Conservation (phyloP, 164 flowering plant genomes). For the Liriodendron chinense region DNA sequence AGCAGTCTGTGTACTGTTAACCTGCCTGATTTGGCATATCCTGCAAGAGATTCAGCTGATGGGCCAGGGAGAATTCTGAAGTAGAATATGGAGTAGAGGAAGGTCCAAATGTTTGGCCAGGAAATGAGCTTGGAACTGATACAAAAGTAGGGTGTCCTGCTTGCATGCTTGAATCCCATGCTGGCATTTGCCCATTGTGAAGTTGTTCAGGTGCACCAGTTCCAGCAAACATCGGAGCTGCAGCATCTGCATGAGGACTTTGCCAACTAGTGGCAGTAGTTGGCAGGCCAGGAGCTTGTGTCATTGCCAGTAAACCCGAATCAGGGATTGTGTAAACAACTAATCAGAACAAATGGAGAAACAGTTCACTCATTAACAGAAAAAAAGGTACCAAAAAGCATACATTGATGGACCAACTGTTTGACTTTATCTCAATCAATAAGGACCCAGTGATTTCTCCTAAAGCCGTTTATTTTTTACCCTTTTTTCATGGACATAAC, state of each 20-base stretch:
- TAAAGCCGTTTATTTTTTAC: constrained; percentile 17
- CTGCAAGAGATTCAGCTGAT: too few relatives aligned
- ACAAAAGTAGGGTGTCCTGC: constrained; percentile 31
- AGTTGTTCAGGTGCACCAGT: constrained; percentile 25
- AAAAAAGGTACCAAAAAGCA: constrained; percentile 33
- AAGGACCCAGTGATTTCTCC: constrained; percentile 26
- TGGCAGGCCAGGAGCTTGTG: too few relatives aligned
- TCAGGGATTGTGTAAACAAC: too few relatives aligned
- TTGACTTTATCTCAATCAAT: constrained; percentile 16
- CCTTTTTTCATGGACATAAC: constrained; percentile 26
- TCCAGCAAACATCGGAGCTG: constrained; percentile 25
- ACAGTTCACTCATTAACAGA: background rate
- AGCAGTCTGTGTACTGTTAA: too few relatives aligned
- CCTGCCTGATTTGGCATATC: too few relatives aligned
- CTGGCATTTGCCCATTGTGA: constrained; percentile 29
- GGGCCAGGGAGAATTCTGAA: too few relatives aligned
- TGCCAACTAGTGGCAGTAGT: too few relatives aligned
- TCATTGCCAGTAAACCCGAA: too few relatives aligned
- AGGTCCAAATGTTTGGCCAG: too few relatives aligned
- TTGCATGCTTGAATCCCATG: constrained; percentile 57
- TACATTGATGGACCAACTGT: constrained; percentile 28
- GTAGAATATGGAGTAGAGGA: too few relatives aligned
- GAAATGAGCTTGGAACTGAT: too few relatives aligned
- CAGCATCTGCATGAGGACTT: constrained; percentile 33
- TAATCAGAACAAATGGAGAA: background rate